Evolutionary conservation across 495 filamentous ascomycete species (phyloP).

Genomic region (Entonaema liquescens): DNA sequence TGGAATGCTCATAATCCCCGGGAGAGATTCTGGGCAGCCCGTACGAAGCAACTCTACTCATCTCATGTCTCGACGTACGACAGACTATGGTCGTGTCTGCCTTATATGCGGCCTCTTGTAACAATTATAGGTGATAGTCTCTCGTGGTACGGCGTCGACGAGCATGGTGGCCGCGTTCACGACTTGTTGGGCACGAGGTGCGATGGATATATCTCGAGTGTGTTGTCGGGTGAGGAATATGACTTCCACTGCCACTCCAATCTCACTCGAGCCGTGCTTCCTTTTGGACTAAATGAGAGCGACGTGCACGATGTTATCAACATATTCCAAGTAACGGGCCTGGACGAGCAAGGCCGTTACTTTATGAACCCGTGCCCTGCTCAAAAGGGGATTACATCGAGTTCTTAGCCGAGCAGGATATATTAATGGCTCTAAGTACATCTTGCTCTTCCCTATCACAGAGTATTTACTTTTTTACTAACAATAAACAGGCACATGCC

Average conservation of each 20-base stretch:
- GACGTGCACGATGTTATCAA: slow-evolving; percentile 86
- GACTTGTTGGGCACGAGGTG: slow-evolving; percentile 81
- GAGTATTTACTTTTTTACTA: slow-evolving; percentile 1
- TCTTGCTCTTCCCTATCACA: neutral
- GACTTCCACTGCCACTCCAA: slow-evolving; percentile 88
- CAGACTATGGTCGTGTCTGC: slow-evolving; percentile 78
- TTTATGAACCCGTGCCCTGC: slow-evolving; percentile 81
- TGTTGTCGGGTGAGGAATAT: slow-evolving; percentile 64
- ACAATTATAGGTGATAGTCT: slow-evolving; percentile 77
- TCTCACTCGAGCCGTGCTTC: slow-evolving; percentile 73
- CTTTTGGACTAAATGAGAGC: slow-evolving; percentile 71
- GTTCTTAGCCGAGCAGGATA: slow-evolving; percentile 79
- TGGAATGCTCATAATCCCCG: slow-evolving; percentile 79
- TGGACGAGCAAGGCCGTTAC: slow-evolving; percentile 75
- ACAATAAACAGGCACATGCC: slow-evolving; percentile 51
- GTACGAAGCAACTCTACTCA: slow-evolving; percentile 79
- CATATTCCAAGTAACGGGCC: slow-evolving; percentile 80
- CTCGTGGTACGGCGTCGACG: slow-evolving; percentile 60
- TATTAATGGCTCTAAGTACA: slow-evolving; percentile 74
- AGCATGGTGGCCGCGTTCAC: slow-evolving; percentile 68
- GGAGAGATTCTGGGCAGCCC: slow-evolving; percentile 80
- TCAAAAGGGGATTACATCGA: slow-evolving; percentile 71
- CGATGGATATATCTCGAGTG: slow-evolving; percentile 76
- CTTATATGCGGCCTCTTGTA: slow-evolving; percentile 76
- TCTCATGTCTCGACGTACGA: slow-evolving; percentile 75